phyloP scores from a whole-genome alignment of 805 yeast species.

The Blastobotrys americana region DNA sequence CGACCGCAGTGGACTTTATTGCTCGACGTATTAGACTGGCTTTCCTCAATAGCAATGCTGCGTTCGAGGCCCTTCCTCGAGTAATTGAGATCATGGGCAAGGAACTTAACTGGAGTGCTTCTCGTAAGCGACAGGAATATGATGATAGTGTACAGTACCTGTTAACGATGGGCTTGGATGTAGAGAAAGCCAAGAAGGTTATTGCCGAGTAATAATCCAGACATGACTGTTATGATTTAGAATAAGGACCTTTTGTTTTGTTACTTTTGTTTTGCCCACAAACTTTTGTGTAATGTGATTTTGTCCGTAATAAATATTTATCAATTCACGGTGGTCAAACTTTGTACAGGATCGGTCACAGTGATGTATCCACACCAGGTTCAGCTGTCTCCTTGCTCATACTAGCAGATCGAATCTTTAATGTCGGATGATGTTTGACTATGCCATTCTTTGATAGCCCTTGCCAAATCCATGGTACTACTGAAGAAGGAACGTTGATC shows the following conservation, averaged over 20 bases:
- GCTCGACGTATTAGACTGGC: slow-evolving; percentile 93
- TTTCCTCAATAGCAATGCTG: slow-evolving; percentile 80
- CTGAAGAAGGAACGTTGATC: slow-evolving; percentile 45
- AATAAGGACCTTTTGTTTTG: no score
- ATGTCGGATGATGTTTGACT: slow-evolving; percentile 47
- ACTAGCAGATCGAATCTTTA: slow-evolving; percentile 16
- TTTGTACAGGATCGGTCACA: no score
- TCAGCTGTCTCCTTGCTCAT: no score
- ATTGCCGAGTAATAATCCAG: background rate
- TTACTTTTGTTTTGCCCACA: no score
- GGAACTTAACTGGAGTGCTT: slow-evolving; percentile 66
- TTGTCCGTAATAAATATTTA: no score
- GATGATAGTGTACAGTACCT: slow-evolving; percentile 30
- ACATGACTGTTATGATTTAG: no score
- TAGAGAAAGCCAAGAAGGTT: background rate
- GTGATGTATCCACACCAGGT: no score
- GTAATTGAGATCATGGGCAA: slow-evolving; percentile 80
- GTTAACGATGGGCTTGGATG: slow-evolving; percentile 33
- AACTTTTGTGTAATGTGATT: no score
- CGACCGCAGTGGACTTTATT: slow-evolving; percentile 83
- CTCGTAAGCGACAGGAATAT: slow-evolving; percentile 47
- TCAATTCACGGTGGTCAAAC: no score
- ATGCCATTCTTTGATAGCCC: slow-evolving; percentile 51
- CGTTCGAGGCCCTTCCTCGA: slow-evolving; percentile 69
- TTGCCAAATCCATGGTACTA: slow-evolving; percentile 59